Evolutionary conservation across 257 asterid genomes (phyloP), one percentile per base, ranked within the genome.

Genomic region (Thymus mandschuricus): DNA sequence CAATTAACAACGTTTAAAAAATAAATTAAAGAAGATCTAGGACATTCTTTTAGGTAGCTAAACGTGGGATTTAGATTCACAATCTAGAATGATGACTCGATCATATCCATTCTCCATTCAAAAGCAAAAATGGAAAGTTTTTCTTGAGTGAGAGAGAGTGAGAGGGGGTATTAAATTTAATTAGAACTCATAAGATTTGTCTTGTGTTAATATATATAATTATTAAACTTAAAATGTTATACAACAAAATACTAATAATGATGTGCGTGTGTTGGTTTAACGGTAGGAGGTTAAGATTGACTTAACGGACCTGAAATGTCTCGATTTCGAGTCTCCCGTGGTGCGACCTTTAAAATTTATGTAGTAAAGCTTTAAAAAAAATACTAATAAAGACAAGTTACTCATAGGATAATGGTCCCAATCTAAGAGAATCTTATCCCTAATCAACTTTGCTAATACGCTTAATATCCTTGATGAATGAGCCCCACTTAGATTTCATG

Each of bases 401-500:
- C 38, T 34, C 40, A 51, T 57, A 41, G 12, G 28, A 64, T 50
- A 46, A 29, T 38, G 27, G 60, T 41, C 48, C 63, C 8, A 40
- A 70, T 64, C 12, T 35, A 21, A 33, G 35, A 76, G 76, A 51
- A 71, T 70, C 72, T 70, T 70, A 68, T 49, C 71, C 9, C 64
- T 64, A 78, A 78, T 76, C 86, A 72, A 49, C 65, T 69, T 69
- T 58, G 60, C 10, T 31, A 57, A 33, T 64, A 56, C 28, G 58
- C 29, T 45, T 58, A 69, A 30, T 30, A 5, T 52, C 13, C 31
- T 31, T 57, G 21, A 62, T 56, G 21, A 35, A 58, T 40, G 15
- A 31, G 72, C 61, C 76, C 87, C 81, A 80, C 71, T 67, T 73
- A 77, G 84, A 82, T 85, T 80, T 76, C 75, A 63, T 60, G 51